Evolutionary conservation across 202 grass and related monocot species (phyloP).

Genomic region (Cymbopogon flexuosus): DNA sequence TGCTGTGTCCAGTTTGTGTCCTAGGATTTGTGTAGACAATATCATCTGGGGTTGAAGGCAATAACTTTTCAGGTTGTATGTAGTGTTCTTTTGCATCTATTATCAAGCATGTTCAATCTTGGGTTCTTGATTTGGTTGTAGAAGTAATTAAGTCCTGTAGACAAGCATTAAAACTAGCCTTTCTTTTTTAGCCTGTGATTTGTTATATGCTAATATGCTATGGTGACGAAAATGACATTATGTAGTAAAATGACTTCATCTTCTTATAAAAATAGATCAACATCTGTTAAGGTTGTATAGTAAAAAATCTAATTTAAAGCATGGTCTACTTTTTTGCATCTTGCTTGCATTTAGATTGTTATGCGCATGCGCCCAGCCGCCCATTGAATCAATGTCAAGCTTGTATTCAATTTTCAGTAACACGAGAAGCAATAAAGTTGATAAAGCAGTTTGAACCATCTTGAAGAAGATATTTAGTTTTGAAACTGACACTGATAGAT

Average conservation of each 20-base stretch:
- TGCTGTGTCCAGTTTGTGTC: background rate
- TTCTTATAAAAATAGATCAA: background rate
- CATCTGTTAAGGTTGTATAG: background rate
- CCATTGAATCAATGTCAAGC: background rate
- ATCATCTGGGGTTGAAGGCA: background rate
- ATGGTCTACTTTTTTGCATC: background rate
- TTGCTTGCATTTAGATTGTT: background rate
- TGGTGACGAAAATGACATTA: background rate
- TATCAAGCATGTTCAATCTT: background rate
- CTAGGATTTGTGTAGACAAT: background rate
- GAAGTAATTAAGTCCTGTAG: background rate
- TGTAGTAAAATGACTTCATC: background rate
- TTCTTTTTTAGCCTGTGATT: background rate
- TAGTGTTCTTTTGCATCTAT: background rate
- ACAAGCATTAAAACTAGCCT: background rate
- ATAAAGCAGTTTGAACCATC: slow-evolving; percentile 10
- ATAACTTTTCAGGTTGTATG: background rate
- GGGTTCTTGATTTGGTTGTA: background rate
- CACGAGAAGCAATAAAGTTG: background rate
- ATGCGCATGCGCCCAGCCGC: background rate
- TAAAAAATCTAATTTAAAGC: background rate
- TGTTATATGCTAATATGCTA: background rate
- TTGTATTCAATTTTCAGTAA: background rate
- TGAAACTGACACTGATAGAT: background rate
- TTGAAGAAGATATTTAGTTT: background rate